Percentiles rank a stretch among this genome's conserved stretches.
phyloP scores from a whole-genome alignment of 2,329 filamentous ascomycete genomes.

The Fusarium sp. region DNA sequence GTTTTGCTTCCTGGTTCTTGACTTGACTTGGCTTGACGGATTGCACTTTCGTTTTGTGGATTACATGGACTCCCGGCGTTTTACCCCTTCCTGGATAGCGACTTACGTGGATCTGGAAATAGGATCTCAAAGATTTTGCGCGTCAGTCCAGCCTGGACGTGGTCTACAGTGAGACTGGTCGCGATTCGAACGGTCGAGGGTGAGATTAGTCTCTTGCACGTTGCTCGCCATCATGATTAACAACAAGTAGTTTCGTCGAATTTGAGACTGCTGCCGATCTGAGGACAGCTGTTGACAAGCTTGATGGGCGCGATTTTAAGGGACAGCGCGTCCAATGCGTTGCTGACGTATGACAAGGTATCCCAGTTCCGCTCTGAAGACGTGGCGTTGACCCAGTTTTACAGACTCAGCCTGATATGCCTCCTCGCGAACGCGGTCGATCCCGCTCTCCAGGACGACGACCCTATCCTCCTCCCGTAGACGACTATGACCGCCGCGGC shows the following conservation, averaged over 20 bases:
- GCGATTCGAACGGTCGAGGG: slow-evolving; percentile 78
- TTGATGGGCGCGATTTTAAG: slow-evolving; percentile 93
- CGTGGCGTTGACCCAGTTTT: slow-evolving; percentile 36
- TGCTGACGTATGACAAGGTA: slow-evolving; percentile 71
- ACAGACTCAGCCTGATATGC: slow-evolving; percentile 82
- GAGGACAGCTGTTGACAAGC: slow-evolving; percentile 91
- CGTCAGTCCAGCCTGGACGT: slow-evolving; percentile 96
- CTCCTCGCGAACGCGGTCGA: slow-evolving; percentile 73
- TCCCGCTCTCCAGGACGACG: slow-evolving; percentile 77
- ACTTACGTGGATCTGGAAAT: slow-evolving; percentile 85
- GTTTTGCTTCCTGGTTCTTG: slow-evolving; percentile 46
- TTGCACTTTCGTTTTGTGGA: slow-evolving; percentile 49
- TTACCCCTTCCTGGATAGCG: slow-evolving; percentile 62
- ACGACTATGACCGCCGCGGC: slow-evolving; percentile 86
- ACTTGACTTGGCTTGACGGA: slow-evolving; percentile 55
- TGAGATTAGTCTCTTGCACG: slow-evolving; percentile 57
- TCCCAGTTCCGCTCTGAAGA: not conserved
- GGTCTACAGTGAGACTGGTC: slow-evolving; percentile 88
- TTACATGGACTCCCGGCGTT: slow-evolving; percentile 48
- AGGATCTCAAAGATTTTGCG: slow-evolving; percentile 99
- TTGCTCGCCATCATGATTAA: slow-evolving; percentile 20
- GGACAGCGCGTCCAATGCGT: slow-evolving; percentile 85
- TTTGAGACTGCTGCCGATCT: slow-evolving; percentile 94
- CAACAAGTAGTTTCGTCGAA: slow-evolving; percentile 81
- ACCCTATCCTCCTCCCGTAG: slow-evolving; percentile 73